Evolutionary conservation across 495 filamentous ascomycete species (phyloP), one percentile per base, ranked within the genome.

Genomic region (Penicillium taxi): DNA sequence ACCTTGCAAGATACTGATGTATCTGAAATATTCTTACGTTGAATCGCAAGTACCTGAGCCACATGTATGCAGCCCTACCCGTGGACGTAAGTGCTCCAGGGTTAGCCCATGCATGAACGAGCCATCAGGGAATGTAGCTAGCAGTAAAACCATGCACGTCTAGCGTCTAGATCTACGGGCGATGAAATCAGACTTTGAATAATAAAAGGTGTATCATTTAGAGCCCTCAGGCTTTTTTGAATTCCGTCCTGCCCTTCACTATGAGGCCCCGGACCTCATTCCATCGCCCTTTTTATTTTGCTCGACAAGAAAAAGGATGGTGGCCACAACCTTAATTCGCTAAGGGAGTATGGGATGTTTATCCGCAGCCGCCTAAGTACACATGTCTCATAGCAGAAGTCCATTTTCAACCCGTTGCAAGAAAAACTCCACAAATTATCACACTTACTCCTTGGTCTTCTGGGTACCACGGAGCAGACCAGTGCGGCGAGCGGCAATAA

Each of bases 381-480:
- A 67, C 63, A 52, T 61, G 59, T 63, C 64, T 67, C 64, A 61
- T 70, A 65, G 63, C 59, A 68, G 55, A 62, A 63, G 50, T 61
- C 55, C 57, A 62, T 67, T 68, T 70, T 64, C 56, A 66, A 65
- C 62, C 66, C 64, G 57, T 67, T 56, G 61, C 59, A 66, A 66
- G 52, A 55, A 62, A 58, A 64, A 68, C 58, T 59, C 64, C 64
- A 58, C 47, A 53, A 45, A 51, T 55, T 47, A 58, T 48, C 47
- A 56, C 25, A 26, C 52, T 61, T 70, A 68, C 29, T 98, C 91
- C 84, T 96, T 96, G 61, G 76, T 82, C 83, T 99, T 99, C 75
- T 96, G 93, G 58, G 91, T 96, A 85, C 91, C 91, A 66, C 91
- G 87, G 55, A 99, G 77, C 69, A 99, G 78, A 89, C 91, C 91